phyloP scores from a whole-genome alignment of 257 asterid species.

The Thymus quinquecostatus region DNA sequence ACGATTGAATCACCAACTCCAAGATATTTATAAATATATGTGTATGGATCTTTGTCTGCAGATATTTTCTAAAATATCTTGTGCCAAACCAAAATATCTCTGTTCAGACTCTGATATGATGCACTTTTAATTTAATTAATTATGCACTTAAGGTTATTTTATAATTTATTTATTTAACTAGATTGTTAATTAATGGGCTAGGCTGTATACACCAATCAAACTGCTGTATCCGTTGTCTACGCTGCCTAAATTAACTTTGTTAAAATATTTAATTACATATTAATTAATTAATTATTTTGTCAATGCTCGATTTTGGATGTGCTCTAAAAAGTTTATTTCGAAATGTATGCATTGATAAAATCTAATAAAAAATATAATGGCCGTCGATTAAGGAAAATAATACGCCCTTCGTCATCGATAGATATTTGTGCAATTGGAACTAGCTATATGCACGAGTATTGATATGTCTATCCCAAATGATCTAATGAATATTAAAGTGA shows the following conservation, averaged over 20 bases:
- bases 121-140: background rate
- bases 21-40: slow-evolving; percentile 31
- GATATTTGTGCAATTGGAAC: too few species aligned
- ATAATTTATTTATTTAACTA: background rate
- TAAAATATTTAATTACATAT: background rate
- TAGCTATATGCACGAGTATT: too few species aligned
- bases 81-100: slow-evolving; percentile 8
- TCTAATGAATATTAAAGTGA: too few species aligned
- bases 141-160: background rate
- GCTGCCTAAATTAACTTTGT: background rate
- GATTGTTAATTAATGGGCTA: background rate
- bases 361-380: background rate
- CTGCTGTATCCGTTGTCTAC: background rate
- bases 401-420: too few species aligned
- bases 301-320: background rate
- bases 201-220: background rate
- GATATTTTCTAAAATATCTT: slow-evolving; percentile 28
- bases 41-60: slow-evolving; percentile 2
- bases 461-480: too few species aligned
- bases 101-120: background rate
- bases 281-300: too few species aligned
- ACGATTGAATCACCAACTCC: slow-evolving; percentile 37
- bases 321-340: background rate
- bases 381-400: too few species aligned
- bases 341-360: background rate